Conservation (phyloP, 192 early-diverging fungal genomes). For the Physocladia obscura region DNA sequence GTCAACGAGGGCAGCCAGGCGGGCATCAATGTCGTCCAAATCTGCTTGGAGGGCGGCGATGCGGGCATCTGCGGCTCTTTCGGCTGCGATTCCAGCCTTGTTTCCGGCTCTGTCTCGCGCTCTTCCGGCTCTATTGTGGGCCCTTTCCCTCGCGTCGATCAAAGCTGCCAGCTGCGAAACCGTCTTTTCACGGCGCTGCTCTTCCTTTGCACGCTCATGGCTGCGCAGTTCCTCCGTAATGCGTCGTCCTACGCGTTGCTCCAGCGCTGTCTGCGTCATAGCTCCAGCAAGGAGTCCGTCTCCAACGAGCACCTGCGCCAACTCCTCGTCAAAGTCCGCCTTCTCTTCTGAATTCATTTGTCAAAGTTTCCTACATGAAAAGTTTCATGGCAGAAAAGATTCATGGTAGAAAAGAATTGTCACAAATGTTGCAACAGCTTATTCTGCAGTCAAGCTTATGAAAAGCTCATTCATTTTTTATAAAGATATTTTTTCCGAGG, state of each 20-base stretch:
- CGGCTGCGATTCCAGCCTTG: neutral
- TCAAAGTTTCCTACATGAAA: too few relatives aligned
- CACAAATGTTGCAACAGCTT: too few relatives aligned
- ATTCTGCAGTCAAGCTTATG: too few relatives aligned
- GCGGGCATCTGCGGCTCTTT: neutral
- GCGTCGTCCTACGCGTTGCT: slow-evolving; percentile 52
- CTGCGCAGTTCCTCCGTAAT: neutral
- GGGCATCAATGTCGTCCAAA: neutral
- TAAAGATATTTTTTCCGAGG: too few relatives aligned
- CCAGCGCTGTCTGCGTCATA: slow-evolving; percentile 63
- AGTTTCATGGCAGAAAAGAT: too few relatives aligned
- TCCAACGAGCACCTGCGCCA: too few relatives aligned
- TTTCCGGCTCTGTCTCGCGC: neutral
- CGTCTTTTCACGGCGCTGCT: neutral
- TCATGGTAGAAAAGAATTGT: too few relatives aligned
- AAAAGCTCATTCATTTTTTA: too few relatives aligned
- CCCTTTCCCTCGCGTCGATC: neutral
- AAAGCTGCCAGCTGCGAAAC: too few relatives aligned
- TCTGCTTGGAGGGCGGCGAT: too few relatives aligned
- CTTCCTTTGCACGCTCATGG: neutral
- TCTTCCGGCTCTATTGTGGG: neutral
- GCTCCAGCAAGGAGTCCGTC: slow-evolving; percentile 32
- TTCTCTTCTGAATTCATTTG: too few relatives aligned
- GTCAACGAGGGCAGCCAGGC: neutral
- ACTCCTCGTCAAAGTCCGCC: too few relatives aligned